A percentile compares a stretch with the other conserved stretches of the same genome.
phyloP scores from a whole-genome alignment of 164 flowering plant genomes.

The Buxus sempervirens region DNA sequence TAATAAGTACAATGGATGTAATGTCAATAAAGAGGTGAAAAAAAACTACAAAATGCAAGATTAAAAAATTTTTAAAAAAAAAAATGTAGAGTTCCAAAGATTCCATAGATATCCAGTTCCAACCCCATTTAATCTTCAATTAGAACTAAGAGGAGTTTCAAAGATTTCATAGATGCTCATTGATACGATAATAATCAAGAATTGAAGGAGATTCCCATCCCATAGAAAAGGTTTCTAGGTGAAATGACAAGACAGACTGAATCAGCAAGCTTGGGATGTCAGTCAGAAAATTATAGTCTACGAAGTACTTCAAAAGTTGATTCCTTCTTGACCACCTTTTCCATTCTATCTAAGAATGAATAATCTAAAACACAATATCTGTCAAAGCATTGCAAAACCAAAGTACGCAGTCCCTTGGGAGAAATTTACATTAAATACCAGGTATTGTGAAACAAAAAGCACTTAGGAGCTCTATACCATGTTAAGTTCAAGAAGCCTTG shows the following conservation, averaged over 20 bases:
- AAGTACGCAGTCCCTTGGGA: not conserved
- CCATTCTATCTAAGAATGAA: not conserved
- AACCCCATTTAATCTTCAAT: no score
- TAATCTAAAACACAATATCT: not conserved
- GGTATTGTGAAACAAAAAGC: not conserved
- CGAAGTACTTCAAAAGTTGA: no score
- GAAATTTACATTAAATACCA: not conserved
- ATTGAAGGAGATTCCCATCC: no score
- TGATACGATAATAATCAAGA: not conserved
- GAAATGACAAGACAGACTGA: no score
- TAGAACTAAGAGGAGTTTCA: not conserved
- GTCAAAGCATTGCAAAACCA: not conserved
- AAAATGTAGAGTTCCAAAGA: not conserved
- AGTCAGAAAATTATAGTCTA: no score
- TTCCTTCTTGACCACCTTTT: not conserved
- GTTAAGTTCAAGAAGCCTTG: conserved; percentile 82
- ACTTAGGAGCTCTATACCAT: conserved; percentile 41
- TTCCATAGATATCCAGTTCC: not conserved
- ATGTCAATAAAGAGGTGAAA: not conserved
- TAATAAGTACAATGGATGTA: not conserved
- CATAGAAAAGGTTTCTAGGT: no score
- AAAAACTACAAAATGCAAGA: not conserved
- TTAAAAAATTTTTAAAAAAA: no score
- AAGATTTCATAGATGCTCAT: not conserved
- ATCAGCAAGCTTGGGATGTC: no score